These are phyloP conservation scores for Malassezia psittaci DNA, from an alignment of 1,284 basidiomycete species.

Conservation along the genomic window DNA sequence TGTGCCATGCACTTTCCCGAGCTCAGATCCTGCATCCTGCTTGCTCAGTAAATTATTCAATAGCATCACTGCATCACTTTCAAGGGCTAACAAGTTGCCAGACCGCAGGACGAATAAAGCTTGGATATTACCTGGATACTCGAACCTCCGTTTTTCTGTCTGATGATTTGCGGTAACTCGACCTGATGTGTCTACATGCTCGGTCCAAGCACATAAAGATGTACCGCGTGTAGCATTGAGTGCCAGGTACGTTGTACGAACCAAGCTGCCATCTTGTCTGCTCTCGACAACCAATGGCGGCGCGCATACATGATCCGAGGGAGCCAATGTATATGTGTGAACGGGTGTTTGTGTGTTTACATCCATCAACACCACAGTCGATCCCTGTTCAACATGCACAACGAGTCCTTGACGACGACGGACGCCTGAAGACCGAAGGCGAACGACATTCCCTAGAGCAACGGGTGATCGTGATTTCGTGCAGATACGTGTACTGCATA, in stretches of 20 bases:
- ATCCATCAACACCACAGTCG: conserved; percentile 12
- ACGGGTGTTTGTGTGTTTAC: conserved; percentile 16
- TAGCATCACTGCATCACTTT: conserved; percentile 8
- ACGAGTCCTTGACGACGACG: conserved; percentile 12
- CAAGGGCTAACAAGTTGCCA: conserved; percentile 4
- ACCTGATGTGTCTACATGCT: conserved; percentile 10
- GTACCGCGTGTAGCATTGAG: background rate
- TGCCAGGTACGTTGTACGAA: conserved; percentile 15
- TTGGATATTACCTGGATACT: conserved; percentile 1
- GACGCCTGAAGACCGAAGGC: conserved; percentile 1
- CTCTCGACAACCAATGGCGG: conserved; percentile 18
- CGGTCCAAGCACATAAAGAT: conserved; percentile 3
- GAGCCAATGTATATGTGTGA: conserved; percentile 16
- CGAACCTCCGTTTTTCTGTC: background rate
- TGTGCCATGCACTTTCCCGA: background rate
- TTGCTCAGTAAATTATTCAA: background rate
- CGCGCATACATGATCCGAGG: conserved; percentile 12
- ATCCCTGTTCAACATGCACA: conserved; percentile 15
- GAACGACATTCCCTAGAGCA: conserved; percentile 17
- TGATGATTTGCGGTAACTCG: background rate
- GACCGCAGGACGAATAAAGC: background rate
- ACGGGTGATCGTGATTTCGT: conserved; percentile 6
- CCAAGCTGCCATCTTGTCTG: too few relatives aligned
- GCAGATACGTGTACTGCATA: background rate
- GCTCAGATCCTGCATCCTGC: background rate